Base-by-base conservation (phyloP, 2,329 filamentous ascomycete species). In the Colletotrichum orbiculare region DNA sequence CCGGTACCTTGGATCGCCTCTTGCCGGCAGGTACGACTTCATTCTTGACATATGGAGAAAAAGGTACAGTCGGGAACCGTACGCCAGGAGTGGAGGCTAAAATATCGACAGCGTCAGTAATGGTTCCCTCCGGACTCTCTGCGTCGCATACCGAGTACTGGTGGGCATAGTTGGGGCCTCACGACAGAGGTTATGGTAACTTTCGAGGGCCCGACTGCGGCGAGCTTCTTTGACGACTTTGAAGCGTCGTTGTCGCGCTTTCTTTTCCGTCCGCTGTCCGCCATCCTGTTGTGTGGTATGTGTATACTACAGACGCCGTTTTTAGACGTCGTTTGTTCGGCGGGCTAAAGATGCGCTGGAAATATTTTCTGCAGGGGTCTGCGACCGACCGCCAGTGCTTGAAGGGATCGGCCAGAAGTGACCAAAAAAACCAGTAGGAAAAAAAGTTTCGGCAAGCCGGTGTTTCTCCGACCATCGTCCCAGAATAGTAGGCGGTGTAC, bases 211-310 rank as follows among this genome's bases (percentile, higher is more conserved):
- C 76, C 68, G 47, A 74, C 59, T 9, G 70, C 70, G 11, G 60
- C 60, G 11, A 84, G 81, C 75, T 86, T 87, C 74, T 82, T 88
- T 68, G 83, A 82, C 33, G 79, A 75, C 60, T 80, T 81, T 2
- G 75, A 73, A 2, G 74, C 71, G 43, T 75, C 72, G 10, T 82
- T 80, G 42, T 78, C 77, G 66, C 83, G 79, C 76, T 88, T 88
- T 62, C 86, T 80, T 75, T 89, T 88, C 72, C 83, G 84, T 62
- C 71, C 75, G 64, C 74, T 78, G 52, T 78, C 75, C 38, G 75
- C 75, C 81, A 83, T 83, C 42, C 25, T 72, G 58, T 4, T 42
- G n/a, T 13, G 33, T 72, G 58, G 9, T 42, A 25, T 13, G 6
- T 15, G 12, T 43, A 17, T 13, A 17, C 39, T 55, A 54, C 62